Conservation (phyloP, 345 rosid genomes). For the Orychophragmus violaceus region DNA sequence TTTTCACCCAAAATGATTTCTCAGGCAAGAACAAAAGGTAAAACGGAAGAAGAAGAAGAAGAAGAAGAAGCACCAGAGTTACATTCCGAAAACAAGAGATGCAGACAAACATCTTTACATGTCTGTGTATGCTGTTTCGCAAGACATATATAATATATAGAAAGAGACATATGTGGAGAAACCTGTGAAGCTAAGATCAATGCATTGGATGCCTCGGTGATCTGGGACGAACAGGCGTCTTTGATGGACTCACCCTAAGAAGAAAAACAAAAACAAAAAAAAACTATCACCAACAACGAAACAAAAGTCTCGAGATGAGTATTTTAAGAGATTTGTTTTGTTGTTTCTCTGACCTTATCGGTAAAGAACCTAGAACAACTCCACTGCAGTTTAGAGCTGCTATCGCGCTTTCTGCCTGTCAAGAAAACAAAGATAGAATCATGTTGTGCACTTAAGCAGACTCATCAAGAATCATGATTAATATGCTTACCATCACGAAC, state of each 20-base stretch:
- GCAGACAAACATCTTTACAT: constrained; percentile 37
- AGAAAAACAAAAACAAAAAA: neutral
- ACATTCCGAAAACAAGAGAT: constrained; percentile 29
- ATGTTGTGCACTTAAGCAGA: neutral
- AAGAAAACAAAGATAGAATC: neutral
- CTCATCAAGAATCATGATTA: neutral
- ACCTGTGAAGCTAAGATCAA: constrained; percentile 34
- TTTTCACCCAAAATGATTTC: constrained; percentile 6
- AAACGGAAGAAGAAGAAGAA: no score
- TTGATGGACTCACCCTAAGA: constrained; percentile 93
- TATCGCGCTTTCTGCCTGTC: constrained; percentile 95
- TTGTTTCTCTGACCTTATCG: constrained; percentile 55
- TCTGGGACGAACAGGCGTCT: constrained; percentile 95
- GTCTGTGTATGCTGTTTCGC: constrained; percentile 27
- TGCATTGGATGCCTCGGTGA: constrained; percentile 69
- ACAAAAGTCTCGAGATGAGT: neutral
- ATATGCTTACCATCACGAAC: constrained; percentile 55
- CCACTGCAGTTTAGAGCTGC: constrained; percentile 96
- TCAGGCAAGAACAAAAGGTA: constrained; percentile 10
- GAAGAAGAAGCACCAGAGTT: constrained; percentile 19
- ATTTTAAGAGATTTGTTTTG: constrained; percentile 1
- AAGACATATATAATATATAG: neutral
- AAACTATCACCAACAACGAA: neutral
- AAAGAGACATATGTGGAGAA: constrained; percentile 11
- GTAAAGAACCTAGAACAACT: constrained; percentile 82